These are phyloP conservation scores for Flaveria ramosissima DNA, from an alignment of 129 eudicot species.

Conservation along the genomic window DNA sequence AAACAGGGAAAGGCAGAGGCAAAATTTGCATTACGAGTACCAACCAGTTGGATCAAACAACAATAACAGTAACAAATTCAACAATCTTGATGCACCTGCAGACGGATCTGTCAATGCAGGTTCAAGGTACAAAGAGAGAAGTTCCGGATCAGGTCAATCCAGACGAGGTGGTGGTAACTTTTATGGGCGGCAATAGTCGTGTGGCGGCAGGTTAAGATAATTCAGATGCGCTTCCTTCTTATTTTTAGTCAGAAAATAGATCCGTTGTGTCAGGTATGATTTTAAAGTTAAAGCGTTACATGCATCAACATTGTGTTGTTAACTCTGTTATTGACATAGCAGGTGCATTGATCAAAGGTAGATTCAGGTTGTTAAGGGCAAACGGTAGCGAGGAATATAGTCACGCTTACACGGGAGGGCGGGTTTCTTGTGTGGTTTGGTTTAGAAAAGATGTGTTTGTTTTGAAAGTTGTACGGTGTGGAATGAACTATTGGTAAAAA, in stretches of 20 bases:
- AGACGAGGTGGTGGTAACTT: slow-evolving; percentile 75
- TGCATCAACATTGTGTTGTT: neutral
- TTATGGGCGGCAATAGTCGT: slow-evolving; percentile 50
- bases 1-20: slow-evolving; percentile 64
- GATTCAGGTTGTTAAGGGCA: slow-evolving; percentile 26
- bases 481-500: slow-evolving; percentile 19
- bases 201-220: slow-evolving; percentile 33
- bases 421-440: slow-evolving; percentile 25
- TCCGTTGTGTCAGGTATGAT: slow-evolving; percentile 32
- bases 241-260: slow-evolving; percentile 25
- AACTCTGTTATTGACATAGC: slow-evolving; percentile 1
- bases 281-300: neutral
- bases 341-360: slow-evolving; percentile 21
- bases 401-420: slow-evolving; percentile 12
- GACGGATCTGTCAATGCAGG: slow-evolving; percentile 35
- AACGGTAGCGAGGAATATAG: slow-evolving; percentile 11
- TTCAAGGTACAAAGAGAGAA: slow-evolving; percentile 49
- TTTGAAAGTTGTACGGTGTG: slow-evolving; percentile 18
- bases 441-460: slow-evolving; percentile 27
- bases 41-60: slow-evolving; percentile 78
- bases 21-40: slow-evolving; percentile 74
- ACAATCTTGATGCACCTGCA: slow-evolving; percentile 42
- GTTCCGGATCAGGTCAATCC: slow-evolving; percentile 47
- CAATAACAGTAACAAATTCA: slow-evolving; percentile 38
- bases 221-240: slow-evolving; percentile 20